phyloP scores from a whole-genome alignment of 768 basidiomycete genomes.

The Russula dissimulans region DNA sequence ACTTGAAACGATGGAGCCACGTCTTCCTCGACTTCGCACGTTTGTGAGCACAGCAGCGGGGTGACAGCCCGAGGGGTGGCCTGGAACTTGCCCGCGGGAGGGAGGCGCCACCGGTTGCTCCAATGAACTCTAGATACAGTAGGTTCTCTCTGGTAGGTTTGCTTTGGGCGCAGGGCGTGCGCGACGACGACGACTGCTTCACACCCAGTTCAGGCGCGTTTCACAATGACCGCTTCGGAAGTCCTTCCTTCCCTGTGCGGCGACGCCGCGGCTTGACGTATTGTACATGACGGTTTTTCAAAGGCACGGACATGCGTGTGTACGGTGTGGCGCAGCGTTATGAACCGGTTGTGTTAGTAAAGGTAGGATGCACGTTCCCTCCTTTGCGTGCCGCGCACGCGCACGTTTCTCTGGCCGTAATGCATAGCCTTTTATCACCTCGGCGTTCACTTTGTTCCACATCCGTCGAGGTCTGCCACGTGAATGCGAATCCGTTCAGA shows the following conservation, averaged over 20 bases:
- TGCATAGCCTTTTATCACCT: background rate
- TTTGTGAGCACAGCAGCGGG: background rate
- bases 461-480: background rate
- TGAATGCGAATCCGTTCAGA: background rate
- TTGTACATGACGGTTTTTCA: no score
- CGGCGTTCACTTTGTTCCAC: background rate
- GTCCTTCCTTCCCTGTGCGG: background rate
- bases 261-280: background rate
- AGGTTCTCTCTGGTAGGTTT: background rate
- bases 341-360: no score
- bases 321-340: no score
- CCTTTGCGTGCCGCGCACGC: no score
- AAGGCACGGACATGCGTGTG: no score
- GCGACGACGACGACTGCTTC: background rate
- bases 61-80: no score
- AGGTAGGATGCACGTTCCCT: no score
- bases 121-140: background rate
- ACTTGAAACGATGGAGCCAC: background rate
- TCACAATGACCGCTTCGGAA: background rate
- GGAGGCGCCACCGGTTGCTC: no score
- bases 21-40: constrained; percentile 2
- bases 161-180: background rate
- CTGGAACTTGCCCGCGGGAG: no score
- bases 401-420: background rate
- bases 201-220: background rate